Base-by-base conservation (phyloP, 2,329 filamentous ascomycete species). In the Penicillium vulpinum region DNA sequence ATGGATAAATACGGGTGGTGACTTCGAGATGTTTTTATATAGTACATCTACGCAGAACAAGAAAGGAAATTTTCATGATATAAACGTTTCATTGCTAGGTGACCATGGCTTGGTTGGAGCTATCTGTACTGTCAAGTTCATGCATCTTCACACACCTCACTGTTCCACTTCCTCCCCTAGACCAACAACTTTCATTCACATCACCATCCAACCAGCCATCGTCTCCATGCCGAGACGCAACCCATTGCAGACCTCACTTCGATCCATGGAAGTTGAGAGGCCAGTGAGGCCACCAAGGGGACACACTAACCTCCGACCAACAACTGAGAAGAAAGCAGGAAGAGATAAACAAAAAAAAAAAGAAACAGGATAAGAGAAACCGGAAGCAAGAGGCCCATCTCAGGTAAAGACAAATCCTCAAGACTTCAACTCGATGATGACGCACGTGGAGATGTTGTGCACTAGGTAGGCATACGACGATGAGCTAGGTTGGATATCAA, bases 341-440 rank as follows among this genome's bases (percentile, higher is more conserved):
- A 51, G 36, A 45, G 29, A 40, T 29, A 46, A 24, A 54, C 33
- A 21, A 33, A 46, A 47, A 50, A 24, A 56, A 16, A n/a, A 28
- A 35, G 15, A 50, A 40, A 43, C 29, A 24, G 15, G 15, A 51
- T 44, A 50, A 51, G 29, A 36, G 45, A 57, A 54, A 56, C 8
- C 35, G 50, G 55, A 61, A 61, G 51, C 49, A 60, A 58, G 51
- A 46, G 36, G 31, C 33, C 33, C 29, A 54, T 54, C 43, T 54
- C 18, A 36, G 28, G 15, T 49, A 26, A 44, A 40, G 21, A 35
- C 28, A 18, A 35, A 40, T 35, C 35, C 35, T 52, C 33, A 51
- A 52, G 33, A 46, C 48, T 46, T 29, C 33, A 33, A 35, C n/a
- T 46, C 35, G 31, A 51, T 31, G 43, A 48, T 46, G 44, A 22